Conservation (phyloP, 805 yeast genomes). For the Barnettozyma californica region DNA sequence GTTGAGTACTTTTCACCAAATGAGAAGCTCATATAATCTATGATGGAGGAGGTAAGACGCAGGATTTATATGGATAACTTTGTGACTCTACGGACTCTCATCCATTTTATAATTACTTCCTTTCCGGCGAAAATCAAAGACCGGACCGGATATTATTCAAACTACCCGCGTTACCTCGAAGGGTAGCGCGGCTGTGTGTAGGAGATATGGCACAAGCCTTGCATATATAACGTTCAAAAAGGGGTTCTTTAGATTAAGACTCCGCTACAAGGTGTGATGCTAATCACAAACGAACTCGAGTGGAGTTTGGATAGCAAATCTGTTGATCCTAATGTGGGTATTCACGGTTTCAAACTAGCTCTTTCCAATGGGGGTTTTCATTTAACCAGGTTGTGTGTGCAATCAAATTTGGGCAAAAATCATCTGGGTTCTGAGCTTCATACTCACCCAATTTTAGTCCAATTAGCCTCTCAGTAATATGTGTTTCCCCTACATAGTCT, state of each 20-base stretch:
- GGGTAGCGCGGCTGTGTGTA: background rate
- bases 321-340: background rate
- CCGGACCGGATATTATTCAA: background rate
- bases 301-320: too few relatives aligned
- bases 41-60: background rate
- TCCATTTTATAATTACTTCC: background rate
- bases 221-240: background rate
- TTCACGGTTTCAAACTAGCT: background rate
- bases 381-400: background rate
- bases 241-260: too few relatives aligned
- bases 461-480: background rate
- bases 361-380: background rate
- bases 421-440: background rate
- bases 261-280: too few relatives aligned
- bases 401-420: background rate
- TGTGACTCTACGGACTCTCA: background rate
- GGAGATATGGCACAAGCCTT: background rate
- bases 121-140: background rate
- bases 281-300: too few relatives aligned
- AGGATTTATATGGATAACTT: background rate
- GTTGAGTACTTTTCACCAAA: too few relatives aligned
- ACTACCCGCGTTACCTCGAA: background rate
- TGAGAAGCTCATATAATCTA: background rate
- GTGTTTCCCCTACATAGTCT: background rate
- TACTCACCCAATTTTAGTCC: constrained; percentile 1